Conservation (phyloP, 371 early-diverging fungal species). For the Actinomucor elegans region DNA sequence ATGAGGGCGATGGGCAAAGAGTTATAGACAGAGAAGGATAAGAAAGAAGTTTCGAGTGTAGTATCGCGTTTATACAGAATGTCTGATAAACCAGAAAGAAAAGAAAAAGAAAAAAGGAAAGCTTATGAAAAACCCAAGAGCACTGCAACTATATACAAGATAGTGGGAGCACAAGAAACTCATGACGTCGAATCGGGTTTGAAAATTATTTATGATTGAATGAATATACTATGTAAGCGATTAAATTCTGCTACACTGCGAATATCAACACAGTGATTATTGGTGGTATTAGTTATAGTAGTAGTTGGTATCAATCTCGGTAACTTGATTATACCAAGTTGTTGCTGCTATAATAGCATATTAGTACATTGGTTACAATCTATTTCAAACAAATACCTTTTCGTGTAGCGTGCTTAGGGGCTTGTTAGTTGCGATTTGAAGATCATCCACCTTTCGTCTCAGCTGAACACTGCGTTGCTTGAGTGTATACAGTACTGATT, state of each 20-base stretch:
- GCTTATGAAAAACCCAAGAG: background rate
- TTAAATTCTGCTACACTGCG: slow-evolving; percentile 34
- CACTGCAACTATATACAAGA: background rate
- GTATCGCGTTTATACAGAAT: too few species aligned
- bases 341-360: background rate
- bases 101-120: background rate
- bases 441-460: slow-evolving; percentile 38
- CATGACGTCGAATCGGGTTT: slow-evolving; percentile 21
- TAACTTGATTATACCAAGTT: slow-evolving; percentile 17
- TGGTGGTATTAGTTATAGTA: background rate
- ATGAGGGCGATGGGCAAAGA: too few species aligned
- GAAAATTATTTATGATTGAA: slow-evolving; percentile 25
- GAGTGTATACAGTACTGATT: slow-evolving; percentile 65
- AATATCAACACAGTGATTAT: slow-evolving; percentile 26
- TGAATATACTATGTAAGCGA: slow-evolving; percentile 36
- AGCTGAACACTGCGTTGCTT: slow-evolving; percentile 64
- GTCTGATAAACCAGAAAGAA: too few species aligned
- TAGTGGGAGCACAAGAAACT: background rate
- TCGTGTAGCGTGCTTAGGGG: background rate
- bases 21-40: background rate
- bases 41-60: too few species aligned
- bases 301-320: background rate
- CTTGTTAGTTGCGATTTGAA: slow-evolving; percentile 7
- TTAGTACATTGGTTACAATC: too few species aligned
- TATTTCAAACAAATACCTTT: slow-evolving; percentile 17